phyloP scores from a whole-genome alignment of 2,329 filamentous ascomycete species.

The Claviceps quebecensis region DNA sequence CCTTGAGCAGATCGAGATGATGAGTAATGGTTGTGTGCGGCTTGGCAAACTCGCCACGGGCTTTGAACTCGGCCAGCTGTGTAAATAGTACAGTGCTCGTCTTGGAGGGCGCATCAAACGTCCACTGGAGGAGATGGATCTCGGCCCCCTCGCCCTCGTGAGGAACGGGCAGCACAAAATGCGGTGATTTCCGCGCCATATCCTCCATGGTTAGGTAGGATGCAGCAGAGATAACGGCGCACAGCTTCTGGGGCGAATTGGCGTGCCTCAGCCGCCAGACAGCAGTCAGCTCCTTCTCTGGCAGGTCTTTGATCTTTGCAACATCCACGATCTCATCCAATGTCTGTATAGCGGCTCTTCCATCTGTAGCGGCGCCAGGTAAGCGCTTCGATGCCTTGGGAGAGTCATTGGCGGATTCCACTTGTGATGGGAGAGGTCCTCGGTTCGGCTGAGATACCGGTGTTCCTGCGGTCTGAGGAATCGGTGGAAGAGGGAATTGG shows the following conservation, averaged over 20 bases:
- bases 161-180: conserved; percentile 82
- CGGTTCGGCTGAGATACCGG: conserved; percentile 22
- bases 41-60: conserved; percentile 74
- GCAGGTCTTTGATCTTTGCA: conserved; percentile 57
- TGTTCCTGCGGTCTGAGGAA: conserved; percentile 23
- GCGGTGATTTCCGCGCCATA: conserved; percentile 61
- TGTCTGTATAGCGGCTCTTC: conserved; percentile 24
- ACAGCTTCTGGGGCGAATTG: conserved; percentile 57
- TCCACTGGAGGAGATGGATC: conserved; percentile 95
- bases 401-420: conserved; percentile 12
- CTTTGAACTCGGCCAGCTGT: conserved; percentile 83
- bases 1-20: conserved; percentile 63
- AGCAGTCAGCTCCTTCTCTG: conserved; percentile 67
- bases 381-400: neutral
- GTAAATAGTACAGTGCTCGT: conserved; percentile 80
- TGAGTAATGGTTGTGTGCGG: conserved; percentile 93
- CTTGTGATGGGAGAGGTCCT: conserved; percentile 15
- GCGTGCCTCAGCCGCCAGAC: conserved; percentile 87
- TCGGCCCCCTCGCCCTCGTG: conserved; percentile 59
- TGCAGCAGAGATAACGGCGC: conserved; percentile 60
- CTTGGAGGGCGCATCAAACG: conserved; percentile 55
- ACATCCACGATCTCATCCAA: conserved; percentile 55
- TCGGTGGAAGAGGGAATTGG: conserved; percentile 23
- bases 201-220: conserved; percentile 62
- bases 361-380: neutral